phyloP scores from a whole-genome alignment of 805 yeast species.

The Citeromyces matritensis region DNA sequence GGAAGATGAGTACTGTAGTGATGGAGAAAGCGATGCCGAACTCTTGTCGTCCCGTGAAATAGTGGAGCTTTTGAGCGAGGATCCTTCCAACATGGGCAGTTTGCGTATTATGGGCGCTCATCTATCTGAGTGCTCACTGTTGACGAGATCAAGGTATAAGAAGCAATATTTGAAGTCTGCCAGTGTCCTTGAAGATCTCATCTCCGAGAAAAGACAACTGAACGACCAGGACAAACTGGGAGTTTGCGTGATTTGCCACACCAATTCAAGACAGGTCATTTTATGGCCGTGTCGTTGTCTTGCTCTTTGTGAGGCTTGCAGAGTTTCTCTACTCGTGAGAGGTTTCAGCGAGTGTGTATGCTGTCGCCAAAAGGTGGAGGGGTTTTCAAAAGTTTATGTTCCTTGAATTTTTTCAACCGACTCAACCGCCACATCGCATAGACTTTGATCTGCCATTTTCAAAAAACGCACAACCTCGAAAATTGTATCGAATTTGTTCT shows the following conservation, averaged over 20 bases:
- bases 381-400: slow-evolving; percentile 42
- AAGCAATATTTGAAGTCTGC: slow-evolving; percentile 8
- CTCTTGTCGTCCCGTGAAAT: neutral
- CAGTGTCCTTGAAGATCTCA: slow-evolving; percentile 11
- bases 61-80: slow-evolving; percentile 1
- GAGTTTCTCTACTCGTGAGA: slow-evolving; percentile 56
- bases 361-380: slow-evolving; percentile 63
- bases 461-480: too few relatives aligned
- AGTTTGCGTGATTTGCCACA: slow-evolving; percentile 72
- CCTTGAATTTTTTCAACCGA: slow-evolving; percentile 20
- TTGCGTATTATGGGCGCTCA: neutral
- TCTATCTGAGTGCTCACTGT: slow-evolving; percentile 2
- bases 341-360: slow-evolving; percentile 74
- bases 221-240: slow-evolving; percentile 18
- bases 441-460: too few relatives aligned
- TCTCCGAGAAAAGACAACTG: slow-evolving; percentile 7
- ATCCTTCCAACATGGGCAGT: neutral
- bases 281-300: slow-evolving; percentile 92
- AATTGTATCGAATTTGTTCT: too few relatives aligned
- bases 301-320: slow-evolving; percentile 75
- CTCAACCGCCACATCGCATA: neutral
- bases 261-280: slow-evolving; percentile 57
- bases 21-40: slow-evolving; percentile 5
- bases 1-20: slow-evolving; percentile 7
- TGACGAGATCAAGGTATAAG: slow-evolving; percentile 14